phyloP scores from a whole-genome alignment of 768 basidiomycete genomes.

The Kwoniella botswanensis region DNA sequence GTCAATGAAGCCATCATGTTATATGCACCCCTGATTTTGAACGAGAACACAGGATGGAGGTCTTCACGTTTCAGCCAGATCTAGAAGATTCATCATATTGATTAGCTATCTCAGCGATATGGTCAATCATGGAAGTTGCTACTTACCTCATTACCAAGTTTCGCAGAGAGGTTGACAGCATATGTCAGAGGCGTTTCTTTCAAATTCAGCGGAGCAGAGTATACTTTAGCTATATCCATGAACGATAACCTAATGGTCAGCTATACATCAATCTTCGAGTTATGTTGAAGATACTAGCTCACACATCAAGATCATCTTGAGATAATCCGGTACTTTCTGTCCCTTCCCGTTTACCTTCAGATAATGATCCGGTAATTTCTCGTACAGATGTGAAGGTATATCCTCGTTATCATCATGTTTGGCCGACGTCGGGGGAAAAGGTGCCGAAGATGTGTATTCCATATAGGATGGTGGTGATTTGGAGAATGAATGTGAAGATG shows the following conservation, averaged over 20 bases:
- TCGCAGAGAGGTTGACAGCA: conserved; percentile 82
- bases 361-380: conserved; percentile 49
- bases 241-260: not conserved
- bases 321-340: conserved; percentile 51
- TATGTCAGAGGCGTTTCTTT: conserved; percentile 77
- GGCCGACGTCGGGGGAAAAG: conserved; percentile 46
- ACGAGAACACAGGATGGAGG: conserved; percentile 90
- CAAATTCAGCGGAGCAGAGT: conserved; percentile 56
- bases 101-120: not conserved
- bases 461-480: conserved; percentile 39
- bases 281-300: conserved; percentile 17
- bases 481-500: conserved; percentile 15
- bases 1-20: conserved; percentile 93
- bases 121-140: not conserved
- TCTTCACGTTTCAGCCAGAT: conserved; percentile 98
- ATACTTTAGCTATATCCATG: conserved; percentile 52
- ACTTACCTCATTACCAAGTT: conserved; percentile 75
- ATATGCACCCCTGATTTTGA: conserved; percentile 98
- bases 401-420: conserved; percentile 47
- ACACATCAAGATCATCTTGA: conserved; percentile 58
- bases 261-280: not conserved
- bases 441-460: conserved; percentile 57
- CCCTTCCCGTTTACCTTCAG: conserved; percentile 39
- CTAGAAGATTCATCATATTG: conserved; percentile 11
- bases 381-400: conserved; percentile 58